Base-by-base conservation (phyloP, 768 basidiomycete genomes). In the Lactifluus volemus region DNA sequence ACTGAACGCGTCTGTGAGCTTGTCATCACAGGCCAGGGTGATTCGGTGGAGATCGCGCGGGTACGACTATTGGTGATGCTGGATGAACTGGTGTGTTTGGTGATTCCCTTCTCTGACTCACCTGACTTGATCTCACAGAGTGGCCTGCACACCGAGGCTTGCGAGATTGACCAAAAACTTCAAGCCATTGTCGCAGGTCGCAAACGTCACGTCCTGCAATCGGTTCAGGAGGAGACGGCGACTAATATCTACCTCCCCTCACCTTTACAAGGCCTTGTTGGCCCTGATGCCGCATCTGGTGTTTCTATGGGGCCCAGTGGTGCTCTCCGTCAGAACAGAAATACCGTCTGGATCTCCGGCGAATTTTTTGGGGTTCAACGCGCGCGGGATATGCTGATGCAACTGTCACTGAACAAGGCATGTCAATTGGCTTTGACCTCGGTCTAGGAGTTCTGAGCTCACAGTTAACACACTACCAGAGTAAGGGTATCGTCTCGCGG, bases 221-320 rank as follows among this genome's bases (percentile, higher is more conserved):
- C 87, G 8, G 96, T 99, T 53, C 92, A 96, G 70, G 93, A 98
- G 73, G 94, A 98, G 73, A 98, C 96, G 0, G 95, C 88, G 0
- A 98, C 96, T 55, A 98, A 98, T 69, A 92, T 98, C 63, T 98
- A 98, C 73, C 83, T 89, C 65, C 95, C 96, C 30, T 91, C 92
- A 0, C 88, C 92, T 41, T 75, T 98, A 45, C 91, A 92, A 68
- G 92, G 89, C 44, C 82, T 95, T 25, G 78, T 91, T 45, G 89
- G 91, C 25, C 81, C 84, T 11, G 85, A 89, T 60, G 71, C 82
- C 49, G 55, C 69, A 1, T 73, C 75, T 54, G 72, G 77, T 19
- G 77, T 77, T 44, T 68, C 73, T 44, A 73, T 76, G 32, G 74
- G 74, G 11, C 73, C 76, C 17, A 63, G 72, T 34, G 68, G 67